These are phyloP conservation scores for Boletus rufocinnamomeus DNA, from an alignment of 768 basidiomycete genomes.

Conservation along the genomic window DNA sequence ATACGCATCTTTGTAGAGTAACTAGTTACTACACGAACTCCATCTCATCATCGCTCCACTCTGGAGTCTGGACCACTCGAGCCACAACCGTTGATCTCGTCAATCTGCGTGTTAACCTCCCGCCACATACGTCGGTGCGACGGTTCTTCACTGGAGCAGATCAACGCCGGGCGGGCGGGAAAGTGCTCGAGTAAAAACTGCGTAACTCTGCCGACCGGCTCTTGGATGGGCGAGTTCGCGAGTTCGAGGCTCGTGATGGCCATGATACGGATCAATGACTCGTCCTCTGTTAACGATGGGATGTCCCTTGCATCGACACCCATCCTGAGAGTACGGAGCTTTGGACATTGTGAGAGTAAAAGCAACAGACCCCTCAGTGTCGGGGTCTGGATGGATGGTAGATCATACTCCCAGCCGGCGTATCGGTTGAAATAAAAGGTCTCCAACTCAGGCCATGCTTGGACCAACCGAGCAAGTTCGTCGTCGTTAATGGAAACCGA, in stretches of 20 bases:
- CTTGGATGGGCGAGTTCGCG: conserved; percentile 5
- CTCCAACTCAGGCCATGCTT: conserved; percentile 7
- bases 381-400: not conserved
- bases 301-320: conserved; percentile 5
- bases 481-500: conserved; percentile 8
- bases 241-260: conserved; percentile 1
- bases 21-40: not conserved
- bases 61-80: not conserved
- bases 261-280: conserved; percentile 1
- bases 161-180: not conserved
- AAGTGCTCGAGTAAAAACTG: conserved; percentile 5
- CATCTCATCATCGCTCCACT: not conserved
- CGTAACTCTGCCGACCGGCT: not conserved
- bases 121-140: not conserved
- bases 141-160: too few species aligned
- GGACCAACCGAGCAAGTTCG: not conserved
- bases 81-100: not conserved
- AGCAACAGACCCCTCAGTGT: conserved; percentile 9
- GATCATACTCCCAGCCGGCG: not conserved
- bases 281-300: conserved; percentile 1
- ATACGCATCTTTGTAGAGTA: not conserved
- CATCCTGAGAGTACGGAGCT: not conserved
- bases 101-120: not conserved
- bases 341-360: not conserved
- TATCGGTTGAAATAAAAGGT: not conserved